Conservation (phyloP, 78 protist genomes). For the Paulinella micropora region DNA sequence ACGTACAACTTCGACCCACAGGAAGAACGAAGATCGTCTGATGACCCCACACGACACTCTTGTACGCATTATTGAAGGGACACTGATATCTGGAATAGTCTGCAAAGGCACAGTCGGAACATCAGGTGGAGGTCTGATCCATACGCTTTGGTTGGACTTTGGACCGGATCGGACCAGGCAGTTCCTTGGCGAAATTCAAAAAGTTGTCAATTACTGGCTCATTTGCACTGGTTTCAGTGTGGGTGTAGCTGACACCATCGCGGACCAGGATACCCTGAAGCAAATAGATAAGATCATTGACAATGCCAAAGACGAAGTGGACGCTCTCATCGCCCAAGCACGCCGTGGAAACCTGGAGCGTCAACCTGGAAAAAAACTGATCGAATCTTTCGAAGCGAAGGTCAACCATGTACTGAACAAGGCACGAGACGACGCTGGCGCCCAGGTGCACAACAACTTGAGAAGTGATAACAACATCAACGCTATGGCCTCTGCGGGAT, state of each 20-base stretch:
- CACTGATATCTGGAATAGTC: slow-evolving; percentile 69
- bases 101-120: slow-evolving; percentile 63
- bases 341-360: slow-evolving; percentile 42
- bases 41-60: slow-evolving; percentile 57
- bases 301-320: slow-evolving; percentile 44
- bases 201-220: slow-evolving; percentile 78
- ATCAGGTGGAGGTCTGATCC: slow-evolving; percentile 52
- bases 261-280: slow-evolving; percentile 60
- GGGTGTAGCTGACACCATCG: slow-evolving; percentile 89
- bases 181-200: slow-evolving; percentile 65
- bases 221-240: slow-evolving; percentile 40
- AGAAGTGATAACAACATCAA: slow-evolving; percentile 64
- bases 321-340: slow-evolving; percentile 24
- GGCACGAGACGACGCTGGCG: slow-evolving; percentile 74
- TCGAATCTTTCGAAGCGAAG: slow-evolving; percentile 81
- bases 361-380: slow-evolving; percentile 77
- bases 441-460: background rate
- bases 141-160: slow-evolving; percentile 69
- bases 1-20: background rate
- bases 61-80: slow-evolving; percentile 73
- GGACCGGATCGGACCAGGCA: slow-evolving; percentile 66
- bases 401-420: slow-evolving; percentile 83
- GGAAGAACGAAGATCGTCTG: slow-evolving; percentile 31
- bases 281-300: slow-evolving; percentile 45
- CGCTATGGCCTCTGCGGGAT: slow-evolving; percentile 87